Evolutionary conservation across 1,284 basidiomycete genomes (phyloP).

Genomic region (Sanghuangporus sanghuang): DNA sequence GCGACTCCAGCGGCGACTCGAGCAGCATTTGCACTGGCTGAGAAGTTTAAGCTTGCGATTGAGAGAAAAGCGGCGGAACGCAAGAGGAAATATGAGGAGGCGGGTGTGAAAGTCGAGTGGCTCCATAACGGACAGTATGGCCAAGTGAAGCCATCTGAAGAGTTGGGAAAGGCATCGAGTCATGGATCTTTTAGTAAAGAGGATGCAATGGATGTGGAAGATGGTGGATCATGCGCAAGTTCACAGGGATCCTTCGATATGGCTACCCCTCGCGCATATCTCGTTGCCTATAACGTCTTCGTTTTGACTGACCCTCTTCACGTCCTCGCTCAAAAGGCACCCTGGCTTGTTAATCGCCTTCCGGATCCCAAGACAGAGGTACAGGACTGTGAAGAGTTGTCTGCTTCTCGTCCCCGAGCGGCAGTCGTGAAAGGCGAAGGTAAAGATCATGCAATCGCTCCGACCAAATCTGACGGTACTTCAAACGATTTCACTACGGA

Average conservation of each 20-base stretch:
- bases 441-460: conserved; percentile 42
- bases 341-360: conserved; percentile 15
- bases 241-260: not conserved
- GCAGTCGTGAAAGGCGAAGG: conserved; percentile 25
- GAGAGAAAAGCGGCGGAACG: conserved; percentile 50
- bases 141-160: not conserved
- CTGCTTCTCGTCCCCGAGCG: not conserved
- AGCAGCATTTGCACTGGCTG: conserved; percentile 51
- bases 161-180: conserved; percentile 3
- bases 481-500: conserved; percentile 25
- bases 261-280: conserved; percentile 21
- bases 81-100: conserved; percentile 24
- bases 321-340: conserved; percentile 15
- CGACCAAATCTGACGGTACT: conserved; percentile 37
- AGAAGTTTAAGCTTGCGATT: conserved; percentile 53
- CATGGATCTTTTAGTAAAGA: not conserved
- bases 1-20: conserved; percentile 34
- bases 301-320: conserved; percentile 51
- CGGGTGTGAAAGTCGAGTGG: conserved; percentile 17
- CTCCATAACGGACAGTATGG: conserved; percentile 8
- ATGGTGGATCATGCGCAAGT: not conserved
- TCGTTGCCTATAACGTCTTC: conserved; percentile 82
- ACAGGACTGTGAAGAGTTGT: not conserved
- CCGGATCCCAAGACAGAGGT: not conserved
- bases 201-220: conserved; percentile 11